Evolutionary conservation across 176 grass and related monocot genomes (phyloP).

Genomic region (Oryza officinalis): DNA sequence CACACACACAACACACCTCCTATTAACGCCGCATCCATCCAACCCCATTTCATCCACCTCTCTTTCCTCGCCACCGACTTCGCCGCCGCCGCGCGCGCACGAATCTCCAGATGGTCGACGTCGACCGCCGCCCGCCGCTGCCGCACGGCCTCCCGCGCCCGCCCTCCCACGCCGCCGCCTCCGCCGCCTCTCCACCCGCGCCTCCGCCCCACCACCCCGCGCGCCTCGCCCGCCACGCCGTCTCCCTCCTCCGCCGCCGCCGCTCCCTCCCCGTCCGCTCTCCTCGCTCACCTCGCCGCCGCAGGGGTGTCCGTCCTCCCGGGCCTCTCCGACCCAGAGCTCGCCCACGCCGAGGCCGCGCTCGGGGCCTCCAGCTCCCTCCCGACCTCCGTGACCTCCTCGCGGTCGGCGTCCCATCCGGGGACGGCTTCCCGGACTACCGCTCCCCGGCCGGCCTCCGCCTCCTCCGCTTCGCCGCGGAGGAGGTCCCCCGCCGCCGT

Average conservation of each 20-base stretch:
- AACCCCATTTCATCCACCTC: neutral
- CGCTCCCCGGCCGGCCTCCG: constrained; percentile 40
- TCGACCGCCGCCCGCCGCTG: constrained; percentile 34
- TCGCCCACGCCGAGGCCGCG: constrained; percentile 55
- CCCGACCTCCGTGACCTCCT: constrained; percentile 69
- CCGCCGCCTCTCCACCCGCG: constrained; percentile 70
- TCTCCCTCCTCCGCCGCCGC: constrained; percentile 24
- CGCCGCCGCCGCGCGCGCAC: too few relatives aligned
- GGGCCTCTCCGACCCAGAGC: constrained; percentile 61
- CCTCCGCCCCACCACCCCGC: constrained; percentile 48
- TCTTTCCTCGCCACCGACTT: neutral
- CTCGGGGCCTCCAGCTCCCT: constrained; percentile 60
- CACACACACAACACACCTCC: neutral
- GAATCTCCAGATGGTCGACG: constrained; percentile 55
- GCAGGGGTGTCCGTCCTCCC: constrained; percentile 48
- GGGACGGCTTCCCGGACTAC: constrained; percentile 63
- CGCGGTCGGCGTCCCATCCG: constrained; percentile 55
- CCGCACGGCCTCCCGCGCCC: constrained; percentile 45
- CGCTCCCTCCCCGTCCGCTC: constrained; percentile 37
- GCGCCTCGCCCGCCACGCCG: neutral
- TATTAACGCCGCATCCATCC: neutral
- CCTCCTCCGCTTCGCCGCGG: constrained; percentile 48
- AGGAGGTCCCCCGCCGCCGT: constrained; percentile 44
- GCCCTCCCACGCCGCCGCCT: constrained; percentile 52
- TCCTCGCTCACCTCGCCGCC: constrained; percentile 57